Evolutionary conservation across 2,329 filamentous ascomycete genomes (phyloP), one percentile per base, ranked within the genome.

Genomic region (Taxawa tesnikishii): DNA sequence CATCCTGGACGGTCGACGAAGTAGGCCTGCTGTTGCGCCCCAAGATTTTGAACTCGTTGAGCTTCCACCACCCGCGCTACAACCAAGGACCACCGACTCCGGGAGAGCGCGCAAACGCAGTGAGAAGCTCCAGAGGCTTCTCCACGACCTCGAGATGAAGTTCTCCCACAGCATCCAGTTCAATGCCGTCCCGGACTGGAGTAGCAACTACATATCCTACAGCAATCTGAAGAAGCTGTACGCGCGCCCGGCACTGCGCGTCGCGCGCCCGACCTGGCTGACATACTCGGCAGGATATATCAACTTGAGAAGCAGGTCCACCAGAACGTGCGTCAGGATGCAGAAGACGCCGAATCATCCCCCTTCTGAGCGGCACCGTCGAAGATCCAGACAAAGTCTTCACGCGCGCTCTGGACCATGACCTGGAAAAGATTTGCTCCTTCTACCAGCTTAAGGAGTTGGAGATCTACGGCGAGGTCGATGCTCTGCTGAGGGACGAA

Each of bases 101-200:
- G 15, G 31, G 27, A 23, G 28, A 13, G 31, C 29, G 11, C 44
- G 44, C 28, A 43, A 37, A 19, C 46, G 50, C 29, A 43, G 46
- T 44, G 64, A 69, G 55, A 85, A 85, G 65, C 70, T 74, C 55
- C 64, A 65, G 51, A 72, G 73, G 68, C 75, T 87, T 48, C 73
- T 82, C 47, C 67, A 77, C 46, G 72, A 68, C 44, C 77, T 81
- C 75, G 83, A 84, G 53, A 98, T 98, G 90, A 96, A 96, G 78
- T 98, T 98, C 69, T 96, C 88, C 12, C 90, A 98, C 58, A 96
- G 88, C 61, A 79, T 98, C 48, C 90, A 98, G 67, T 98, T 98
- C 65, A 98, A 98, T 65, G 87, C 90, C 42, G 90, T 98, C 47
- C 90, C 90, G n/a, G 90, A 98, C 61, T 98, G 90, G 90, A 94